A percentile compares a stretch with the other conserved stretches of the same genome.
These are phyloP conservation scores for Aspergillus affinis DNA, from an alignment of 495 filamentous ascomycete genomes.

Conservation along the genomic window DNA sequence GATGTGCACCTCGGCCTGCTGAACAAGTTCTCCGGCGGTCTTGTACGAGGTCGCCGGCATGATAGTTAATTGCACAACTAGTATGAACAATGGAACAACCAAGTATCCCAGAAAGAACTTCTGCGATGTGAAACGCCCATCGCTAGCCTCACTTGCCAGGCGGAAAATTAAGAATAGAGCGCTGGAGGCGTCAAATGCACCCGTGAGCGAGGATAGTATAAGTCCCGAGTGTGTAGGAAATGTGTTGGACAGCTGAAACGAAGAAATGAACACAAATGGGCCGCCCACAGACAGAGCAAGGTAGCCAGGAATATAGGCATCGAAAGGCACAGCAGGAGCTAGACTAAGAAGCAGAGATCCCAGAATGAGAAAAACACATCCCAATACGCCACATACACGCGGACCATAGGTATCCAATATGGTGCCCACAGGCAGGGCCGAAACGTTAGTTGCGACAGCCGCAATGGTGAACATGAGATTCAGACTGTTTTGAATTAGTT, in stretches of 20 bases:
- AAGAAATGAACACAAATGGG: conserved; percentile 87
- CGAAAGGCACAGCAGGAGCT: conserved; percentile 59
- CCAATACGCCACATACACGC: conserved; percentile 71
- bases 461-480: conserved; percentile 95
- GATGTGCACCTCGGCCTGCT: conserved; percentile 60
- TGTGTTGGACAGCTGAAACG: conserved; percentile 90
- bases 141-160: conserved; percentile 64
- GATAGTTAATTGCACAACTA: conserved; percentile 65
- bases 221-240: conserved; percentile 84
- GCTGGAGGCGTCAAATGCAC: conserved; percentile 86
- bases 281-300: conserved; percentile 81
- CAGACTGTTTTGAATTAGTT: conserved; percentile 39
- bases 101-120: conserved; percentile 80
- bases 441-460: conserved; percentile 82
- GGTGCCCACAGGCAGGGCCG: conserved; percentile 79
- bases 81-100: conserved; percentile 67
- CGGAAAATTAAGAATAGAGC: conserved; percentile 88
- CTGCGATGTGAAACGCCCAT: conserved; percentile 59
- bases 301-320: conserved; percentile 78
- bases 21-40: conserved; percentile 79
- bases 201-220: conserved; percentile 81
- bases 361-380: conserved; percentile 64
- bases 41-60: conserved; percentile 86
- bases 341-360: conserved; percentile 72
- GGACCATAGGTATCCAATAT: conserved; percentile 84